Conservation (phyloP, 345 rosid species). For the Orychophragmus violaceus region DNA sequence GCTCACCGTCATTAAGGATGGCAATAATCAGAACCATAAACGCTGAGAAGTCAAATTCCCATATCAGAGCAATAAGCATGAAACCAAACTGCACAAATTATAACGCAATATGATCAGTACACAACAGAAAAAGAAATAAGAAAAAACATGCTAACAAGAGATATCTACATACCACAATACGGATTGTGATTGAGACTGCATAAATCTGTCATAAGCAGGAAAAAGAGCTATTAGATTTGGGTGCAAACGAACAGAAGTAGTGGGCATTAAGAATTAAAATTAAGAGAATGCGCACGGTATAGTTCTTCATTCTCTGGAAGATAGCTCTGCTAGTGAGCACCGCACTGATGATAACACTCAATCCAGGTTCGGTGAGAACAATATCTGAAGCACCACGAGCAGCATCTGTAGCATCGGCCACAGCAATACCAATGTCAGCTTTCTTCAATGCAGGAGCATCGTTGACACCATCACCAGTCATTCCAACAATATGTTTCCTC, state of each 20-base stretch:
- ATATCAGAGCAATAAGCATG: constrained; percentile 41
- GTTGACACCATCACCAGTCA: constrained; percentile 95
- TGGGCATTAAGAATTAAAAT: not conserved
- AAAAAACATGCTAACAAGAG: not conserved
- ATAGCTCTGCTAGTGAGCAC: constrained; percentile 93
- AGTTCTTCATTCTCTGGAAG: constrained; percentile 91
- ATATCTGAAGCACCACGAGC: constrained; percentile 90
- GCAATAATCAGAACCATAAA: constrained; percentile 97
- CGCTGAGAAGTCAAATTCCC: constrained; percentile 49
- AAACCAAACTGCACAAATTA: constrained; percentile 34
- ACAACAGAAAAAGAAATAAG: not conserved
- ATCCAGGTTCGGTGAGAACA: constrained; percentile 86
- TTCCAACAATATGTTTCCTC: constrained; percentile 79
- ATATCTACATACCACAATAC: constrained; percentile 37
- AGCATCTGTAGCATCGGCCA: constrained; percentile 91
- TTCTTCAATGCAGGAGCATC: constrained; percentile 87
- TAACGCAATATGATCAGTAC: constrained; percentile 6
- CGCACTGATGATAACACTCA: constrained; percentile 87
- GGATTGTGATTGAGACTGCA: constrained; percentile 44
- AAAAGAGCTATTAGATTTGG: not conserved
- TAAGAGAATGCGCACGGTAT: constrained; percentile 44
- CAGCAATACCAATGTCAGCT: constrained; percentile 92
- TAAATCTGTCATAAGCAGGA: constrained; percentile 27
- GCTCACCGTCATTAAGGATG: constrained; percentile 85
- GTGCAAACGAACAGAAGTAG: constrained; percentile 3